Percentiles rank a stretch among this genome's conserved stretches.
Evolutionary conservation across 208 protist genomes (phyloP).

Genomic region (Leishmania amazonensis): DNA sequence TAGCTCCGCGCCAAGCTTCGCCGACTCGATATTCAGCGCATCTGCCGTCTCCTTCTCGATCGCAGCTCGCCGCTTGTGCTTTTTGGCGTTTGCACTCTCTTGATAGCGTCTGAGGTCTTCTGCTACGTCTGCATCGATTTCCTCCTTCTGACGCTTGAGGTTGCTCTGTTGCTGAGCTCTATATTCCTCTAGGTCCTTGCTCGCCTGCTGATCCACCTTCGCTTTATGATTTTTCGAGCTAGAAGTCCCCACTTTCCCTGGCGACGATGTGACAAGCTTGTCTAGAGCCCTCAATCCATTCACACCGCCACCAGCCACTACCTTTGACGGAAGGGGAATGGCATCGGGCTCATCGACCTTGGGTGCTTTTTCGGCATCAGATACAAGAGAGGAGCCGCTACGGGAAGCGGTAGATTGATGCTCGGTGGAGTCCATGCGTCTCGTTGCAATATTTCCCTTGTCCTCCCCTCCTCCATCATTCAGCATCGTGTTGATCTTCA

Average conservation of each 20-base stretch:
- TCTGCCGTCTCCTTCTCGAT: conserved; percentile 11
- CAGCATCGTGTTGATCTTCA: conserved; percentile 19
- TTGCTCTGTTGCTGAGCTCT: conserved; percentile 22
- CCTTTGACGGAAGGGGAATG: conserved; percentile 23
- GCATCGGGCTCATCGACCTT: conserved; percentile 18
- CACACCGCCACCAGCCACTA: conserved; percentile 38
- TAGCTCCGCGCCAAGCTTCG: conserved; percentile 15
- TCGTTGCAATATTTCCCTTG: conserved; percentile 8
- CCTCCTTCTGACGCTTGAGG: conserved; percentile 14
- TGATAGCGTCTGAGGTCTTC: conserved; percentile 17
- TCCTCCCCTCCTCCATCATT: conserved; percentile 9
- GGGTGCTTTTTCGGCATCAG: conserved; percentile 14
- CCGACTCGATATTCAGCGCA: conserved; percentile 7
- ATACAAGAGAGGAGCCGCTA: conserved; percentile 16
- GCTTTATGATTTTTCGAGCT: conserved; percentile 26
- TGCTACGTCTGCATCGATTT: conserved; percentile 5
- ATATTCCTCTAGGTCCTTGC: conserved; percentile 29
- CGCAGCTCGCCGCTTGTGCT: conserved; percentile 9
- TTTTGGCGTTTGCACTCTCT: conserved; percentile 12
- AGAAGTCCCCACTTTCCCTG: conserved; percentile 4
- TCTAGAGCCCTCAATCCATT: conserved; percentile 37
- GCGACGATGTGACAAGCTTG: conserved; percentile 23
- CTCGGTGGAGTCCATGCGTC: conserved; percentile 19
- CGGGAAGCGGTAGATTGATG: conserved; percentile 27
- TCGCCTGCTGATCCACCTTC: conserved; percentile 22